Percentiles rank a stretch among this genome's conserved stretches.
These are phyloP conservation scores for Chlamydomonas sp. DNA, from an alignment of 139 green algal species.

Conservation along the genomic window DNA sequence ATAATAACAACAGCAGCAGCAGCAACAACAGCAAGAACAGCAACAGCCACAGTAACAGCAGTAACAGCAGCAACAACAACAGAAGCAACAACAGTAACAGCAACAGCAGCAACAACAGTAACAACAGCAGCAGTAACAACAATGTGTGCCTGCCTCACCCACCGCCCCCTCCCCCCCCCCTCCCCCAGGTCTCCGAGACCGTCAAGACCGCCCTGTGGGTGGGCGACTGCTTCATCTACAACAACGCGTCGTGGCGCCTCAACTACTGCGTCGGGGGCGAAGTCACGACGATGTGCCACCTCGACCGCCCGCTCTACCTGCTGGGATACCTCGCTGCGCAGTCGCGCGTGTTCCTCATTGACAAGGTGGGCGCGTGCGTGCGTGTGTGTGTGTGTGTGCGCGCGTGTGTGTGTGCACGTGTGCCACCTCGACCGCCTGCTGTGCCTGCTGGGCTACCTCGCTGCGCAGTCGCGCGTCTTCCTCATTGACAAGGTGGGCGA, in stretches of 20 bases:
- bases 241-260: slow-evolving; percentile 90
- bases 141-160: neutral
- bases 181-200: slow-evolving; percentile 33
- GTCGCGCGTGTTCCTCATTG: slow-evolving; percentile 88
- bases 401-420: too few relatives aligned
- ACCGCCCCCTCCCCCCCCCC: neutral
- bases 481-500: slow-evolving; percentile 96
- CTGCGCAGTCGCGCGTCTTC: slow-evolving; percentile 79
- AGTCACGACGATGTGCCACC: slow-evolving; percentile 92
- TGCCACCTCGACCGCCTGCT: slow-evolving; percentile 93
- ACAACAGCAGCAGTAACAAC: too few relatives aligned
- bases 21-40: too few relatives aligned
- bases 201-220: slow-evolving; percentile 53
- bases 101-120: too few relatives aligned
- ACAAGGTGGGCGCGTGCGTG: too few relatives aligned
- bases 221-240: slow-evolving; percentile 99
- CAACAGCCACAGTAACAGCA: too few relatives aligned
- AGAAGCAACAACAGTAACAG: too few relatives aligned
- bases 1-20: too few relatives aligned
- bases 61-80: too few relatives aligned
- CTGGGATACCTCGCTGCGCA: slow-evolving; percentile 91
- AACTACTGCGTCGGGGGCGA: slow-evolving; percentile 97
- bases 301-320: slow-evolving; percentile 95
- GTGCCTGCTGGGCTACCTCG: slow-evolving; percentile 96
- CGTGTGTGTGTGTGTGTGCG: too few relatives aligned